phyloP scores from a whole-genome alignment of 108 stramenopile genomes.

The Fragilaria radians region DNA sequence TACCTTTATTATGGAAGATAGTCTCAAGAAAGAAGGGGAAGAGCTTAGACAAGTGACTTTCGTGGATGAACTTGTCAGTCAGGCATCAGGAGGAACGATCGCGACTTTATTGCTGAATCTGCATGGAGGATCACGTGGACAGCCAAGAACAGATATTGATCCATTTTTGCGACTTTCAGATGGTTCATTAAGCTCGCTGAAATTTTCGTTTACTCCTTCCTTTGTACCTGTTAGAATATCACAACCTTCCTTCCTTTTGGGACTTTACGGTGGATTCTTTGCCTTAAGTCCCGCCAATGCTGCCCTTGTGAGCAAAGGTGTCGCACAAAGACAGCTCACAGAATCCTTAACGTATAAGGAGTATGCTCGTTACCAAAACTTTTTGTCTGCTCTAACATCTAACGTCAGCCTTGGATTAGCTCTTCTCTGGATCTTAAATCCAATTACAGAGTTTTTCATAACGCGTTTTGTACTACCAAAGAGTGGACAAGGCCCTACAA shows the following conservation, averaged over 20 bases:
- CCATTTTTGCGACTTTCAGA: conserved; percentile 23
- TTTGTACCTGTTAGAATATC: conserved; percentile 11
- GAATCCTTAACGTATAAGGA: conserved; percentile 51
- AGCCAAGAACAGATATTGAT: conserved; percentile 23
- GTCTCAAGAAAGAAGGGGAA: conserved; percentile 27
- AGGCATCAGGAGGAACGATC: conserved; percentile 53
- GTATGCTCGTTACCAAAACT: conserved; percentile 16
- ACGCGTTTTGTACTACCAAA: conserved; percentile 47
- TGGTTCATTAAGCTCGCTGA: conserved; percentile 26
- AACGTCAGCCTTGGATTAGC: conserved; percentile 30
- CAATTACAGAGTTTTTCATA: conserved; percentile 39
- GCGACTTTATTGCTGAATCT: conserved; percentile 27
- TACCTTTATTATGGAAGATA: conserved; percentile 31
- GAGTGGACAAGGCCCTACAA: conserved; percentile 78
- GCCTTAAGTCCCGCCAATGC: conserved; percentile 71
- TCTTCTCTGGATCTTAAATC: conserved; percentile 41
- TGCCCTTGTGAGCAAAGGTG: conserved; percentile 47
- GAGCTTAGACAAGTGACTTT: conserved; percentile 30
- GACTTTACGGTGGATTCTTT: conserved; percentile 9
- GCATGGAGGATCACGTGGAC: conserved; percentile 6
- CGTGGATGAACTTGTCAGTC: conserved; percentile 39
- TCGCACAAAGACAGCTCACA: conserved; percentile 36
- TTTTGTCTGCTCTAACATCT: conserved; percentile 34
- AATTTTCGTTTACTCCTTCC: conserved; percentile 12
- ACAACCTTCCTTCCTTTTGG: neutral